Base-by-base conservation (phyloP, 495 filamentous ascomycete genomes). In the Daldinia decipiens region DNA sequence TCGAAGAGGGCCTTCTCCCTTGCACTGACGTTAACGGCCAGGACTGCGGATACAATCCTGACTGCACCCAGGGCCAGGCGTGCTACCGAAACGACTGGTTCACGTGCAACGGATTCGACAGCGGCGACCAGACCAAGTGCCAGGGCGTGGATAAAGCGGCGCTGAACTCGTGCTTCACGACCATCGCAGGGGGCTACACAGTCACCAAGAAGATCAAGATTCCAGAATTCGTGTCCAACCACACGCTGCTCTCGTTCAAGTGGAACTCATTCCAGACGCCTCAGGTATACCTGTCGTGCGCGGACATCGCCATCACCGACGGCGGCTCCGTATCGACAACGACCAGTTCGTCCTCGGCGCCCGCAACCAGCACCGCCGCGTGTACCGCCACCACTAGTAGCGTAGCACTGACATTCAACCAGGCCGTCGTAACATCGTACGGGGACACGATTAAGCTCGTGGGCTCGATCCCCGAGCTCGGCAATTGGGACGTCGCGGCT, bases 71-170 rank as follows among this genome's bases (percentile, higher is more conserved):
- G 27, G 83, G 74, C 5, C 76, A 86, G 73, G 71, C 77, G 0
- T 87, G 86, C 77, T 84, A 79, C 67, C 76, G 84, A 8, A 86
- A 87, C 70, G 84, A 88, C 77, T 87, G 85, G 86, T 87, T 86
- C 64, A 88, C 85, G 5, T 87, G 85, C 78, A 84, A 87, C 69
- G 82, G 80, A 12, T 81, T 82, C 62, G 56, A 78, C 17, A 68
- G 54, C 5, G 69, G 59, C 52, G 65, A 56, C 66, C 70, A 74
- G 38, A 75, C 76, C 12, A 81, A 40, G 31, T 87, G 85, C 72
- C 77, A 84, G 69, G 86, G 84, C 4, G 85, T 87, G 27, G 86
- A 88, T 70, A 79, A 79, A 9, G 74, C 82, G 6, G 55, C 78
- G 26, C 65, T 80, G n/a, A 76, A 78, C 15, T 82, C 81, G 3